These are phyloP conservation scores for Venturia effusa DNA, from an alignment of 2,329 filamentous ascomycete species.

Conservation along the genomic window DNA sequence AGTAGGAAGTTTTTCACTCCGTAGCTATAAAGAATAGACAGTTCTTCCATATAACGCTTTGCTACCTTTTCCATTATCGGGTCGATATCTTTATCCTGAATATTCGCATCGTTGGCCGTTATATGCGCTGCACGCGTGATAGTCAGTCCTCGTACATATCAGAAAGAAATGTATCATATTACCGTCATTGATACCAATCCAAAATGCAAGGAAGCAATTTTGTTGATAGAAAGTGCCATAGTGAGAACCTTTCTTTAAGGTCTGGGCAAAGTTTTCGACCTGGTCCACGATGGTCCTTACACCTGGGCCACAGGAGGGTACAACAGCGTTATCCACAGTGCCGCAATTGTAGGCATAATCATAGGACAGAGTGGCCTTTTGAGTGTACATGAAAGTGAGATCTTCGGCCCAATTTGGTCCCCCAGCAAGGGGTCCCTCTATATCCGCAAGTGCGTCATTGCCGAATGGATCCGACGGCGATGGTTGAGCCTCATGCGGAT, in stretches of 20 bases:
- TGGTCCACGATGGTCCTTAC: background rate
- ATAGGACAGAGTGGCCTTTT: background rate
- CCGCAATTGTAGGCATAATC: background rate
- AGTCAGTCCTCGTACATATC: background rate
- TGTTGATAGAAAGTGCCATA: background rate
- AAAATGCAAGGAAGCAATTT: background rate
- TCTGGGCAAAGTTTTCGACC: background rate
- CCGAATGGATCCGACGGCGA: background rate
- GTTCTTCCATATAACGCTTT: background rate
- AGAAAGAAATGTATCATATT: no score
- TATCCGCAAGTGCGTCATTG: background rate
- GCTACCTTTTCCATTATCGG: background rate
- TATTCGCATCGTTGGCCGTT: background rate
- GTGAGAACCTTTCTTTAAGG: background rate
- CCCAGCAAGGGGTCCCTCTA: background rate
- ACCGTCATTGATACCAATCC: conserved; percentile 1
- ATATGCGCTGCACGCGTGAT: background rate
- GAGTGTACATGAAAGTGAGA: background rate
- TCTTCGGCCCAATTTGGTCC: background rate
- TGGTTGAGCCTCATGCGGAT: background rate
- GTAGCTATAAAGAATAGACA: background rate
- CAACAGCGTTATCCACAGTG: background rate
- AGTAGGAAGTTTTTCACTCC: background rate
- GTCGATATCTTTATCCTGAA: background rate
- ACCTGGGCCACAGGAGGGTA: background rate